phyloP scores from a whole-genome alignment of 2,329 filamentous ascomycete genomes.

The Leptographium procerum region DNA sequence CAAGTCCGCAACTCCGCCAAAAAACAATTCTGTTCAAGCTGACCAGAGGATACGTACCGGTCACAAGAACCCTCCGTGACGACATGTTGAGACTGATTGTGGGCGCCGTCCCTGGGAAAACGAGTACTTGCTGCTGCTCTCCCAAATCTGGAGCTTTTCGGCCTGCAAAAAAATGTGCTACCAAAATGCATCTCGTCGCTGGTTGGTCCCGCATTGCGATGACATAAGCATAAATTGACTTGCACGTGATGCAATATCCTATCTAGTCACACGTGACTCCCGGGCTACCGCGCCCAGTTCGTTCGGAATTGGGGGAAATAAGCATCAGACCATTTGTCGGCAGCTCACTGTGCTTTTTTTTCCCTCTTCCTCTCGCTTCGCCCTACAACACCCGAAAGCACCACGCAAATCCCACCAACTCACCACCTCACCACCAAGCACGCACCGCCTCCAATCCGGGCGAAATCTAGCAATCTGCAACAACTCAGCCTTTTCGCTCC shows the following conservation, averaged over 20 bases:
- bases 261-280: constrained; percentile 8
- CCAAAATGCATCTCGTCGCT: neutral
- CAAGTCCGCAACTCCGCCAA: no score
- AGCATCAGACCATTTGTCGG: constrained; percentile 15
- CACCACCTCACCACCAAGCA: neutral
- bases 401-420: neutral
- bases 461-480: neutral
- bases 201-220: neutral
- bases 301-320: constrained; percentile 9
- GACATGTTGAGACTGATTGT: constrained; percentile 56
- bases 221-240: neutral
- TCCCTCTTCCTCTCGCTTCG: constrained; percentile 4
- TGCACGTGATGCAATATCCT: neutral
- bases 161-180: neutral
- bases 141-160: neutral
- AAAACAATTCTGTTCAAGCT: no score
- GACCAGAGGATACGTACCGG: constrained; percentile 48
- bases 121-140: neutral
- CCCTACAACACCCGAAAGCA: neutral
- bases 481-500: neutral
- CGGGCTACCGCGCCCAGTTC: constrained; percentile 6
- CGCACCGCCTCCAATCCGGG: neutral
- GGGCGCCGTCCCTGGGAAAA: constrained; percentile 12
- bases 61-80: constrained; percentile 46
- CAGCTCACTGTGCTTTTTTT: constrained; percentile 9